Evolutionary conservation across 2,329 filamentous ascomycete genomes (phyloP).

Genomic region (Drechslerella stenobrocha): DNA sequence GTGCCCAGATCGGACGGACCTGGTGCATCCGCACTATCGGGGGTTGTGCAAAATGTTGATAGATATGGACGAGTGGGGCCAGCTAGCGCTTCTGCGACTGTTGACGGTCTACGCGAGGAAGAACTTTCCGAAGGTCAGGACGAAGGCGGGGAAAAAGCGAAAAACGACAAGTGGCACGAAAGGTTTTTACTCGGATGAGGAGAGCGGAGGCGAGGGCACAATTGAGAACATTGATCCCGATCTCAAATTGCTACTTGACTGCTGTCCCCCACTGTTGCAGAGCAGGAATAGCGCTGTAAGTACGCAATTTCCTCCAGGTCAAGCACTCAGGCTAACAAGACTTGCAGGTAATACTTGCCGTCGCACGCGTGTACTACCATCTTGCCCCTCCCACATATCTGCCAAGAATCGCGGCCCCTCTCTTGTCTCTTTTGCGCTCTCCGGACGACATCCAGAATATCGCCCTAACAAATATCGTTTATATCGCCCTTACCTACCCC

Average conservation of each 20-base stretch:
- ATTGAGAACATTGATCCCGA: slow-evolving; percentile 72
- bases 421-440: slow-evolving; percentile 81
- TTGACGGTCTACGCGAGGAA: slow-evolving; percentile 82
- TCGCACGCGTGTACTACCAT: slow-evolving; percentile 80
- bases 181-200: slow-evolving; percentile 78
- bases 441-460: slow-evolving; percentile 86
- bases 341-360: slow-evolving; percentile 71
- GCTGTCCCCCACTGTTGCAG: slow-evolving; percentile 80
- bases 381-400: slow-evolving; percentile 79
- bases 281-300: slow-evolving; percentile 81
- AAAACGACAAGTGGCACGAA: slow-evolving; percentile 58
- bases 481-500: slow-evolving; percentile 78
- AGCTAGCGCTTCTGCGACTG: slow-evolving; percentile 77
- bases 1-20: slow-evolving; percentile 81
- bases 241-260: slow-evolving; percentile 75
- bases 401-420: slow-evolving; percentile 73
- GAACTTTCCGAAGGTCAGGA: slow-evolving; percentile 76
- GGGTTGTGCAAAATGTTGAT: slow-evolving; percentile 83
- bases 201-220: slow-evolving; percentile 55
- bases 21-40: slow-evolving; percentile 89
- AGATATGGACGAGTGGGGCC: slow-evolving; percentile 99
- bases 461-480: slow-evolving; percentile 90
- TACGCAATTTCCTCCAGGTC: background rate
- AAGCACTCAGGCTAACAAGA: slow-evolving; percentile 11
- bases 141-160: slow-evolving; percentile 61